Percentiles rank a stretch among this genome's conserved stretches.
Conservation (phyloP, 129 eudicot genomes). For the Smallanthus sonchifolius region DNA sequence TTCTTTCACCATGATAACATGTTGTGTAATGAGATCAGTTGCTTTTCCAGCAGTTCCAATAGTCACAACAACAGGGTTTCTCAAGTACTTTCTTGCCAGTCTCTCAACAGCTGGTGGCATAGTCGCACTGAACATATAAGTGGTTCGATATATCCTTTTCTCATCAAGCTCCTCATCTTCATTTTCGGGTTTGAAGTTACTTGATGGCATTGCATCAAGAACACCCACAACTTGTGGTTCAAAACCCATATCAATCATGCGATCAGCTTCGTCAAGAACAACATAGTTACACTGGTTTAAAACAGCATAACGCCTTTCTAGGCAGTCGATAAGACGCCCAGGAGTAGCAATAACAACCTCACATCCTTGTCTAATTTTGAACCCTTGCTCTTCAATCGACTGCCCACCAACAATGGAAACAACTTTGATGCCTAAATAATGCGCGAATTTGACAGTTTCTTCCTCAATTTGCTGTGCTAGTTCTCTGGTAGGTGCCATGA, state of each 20-base stretch:
- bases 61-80: slow-evolving; percentile 59
- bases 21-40: slow-evolving; percentile 55
- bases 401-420: slow-evolving; percentile 63
- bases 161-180: slow-evolving; percentile 70
- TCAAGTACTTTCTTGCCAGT: slow-evolving; percentile 51
- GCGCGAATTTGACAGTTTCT: slow-evolving; percentile 57
- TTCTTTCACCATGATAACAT: slow-evolving; percentile 55
- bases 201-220: slow-evolving; percentile 63
- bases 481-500: slow-evolving; percentile 58
- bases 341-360: slow-evolving; percentile 65
- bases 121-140: slow-evolving; percentile 63
- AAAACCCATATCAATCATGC: slow-evolving; percentile 66
- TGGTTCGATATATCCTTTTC: slow-evolving; percentile 50
- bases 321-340: slow-evolving; percentile 51
- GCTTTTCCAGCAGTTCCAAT: slow-evolving; percentile 62
- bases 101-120: slow-evolving; percentile 62
- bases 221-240: slow-evolving; percentile 57
- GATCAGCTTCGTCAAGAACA: slow-evolving; percentile 62
- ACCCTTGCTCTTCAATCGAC: slow-evolving; percentile 64
- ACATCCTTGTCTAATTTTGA: slow-evolving; percentile 57
- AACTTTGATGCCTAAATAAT: slow-evolving; percentile 50
- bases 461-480: slow-evolving; percentile 66
- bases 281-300: slow-evolving; percentile 59
- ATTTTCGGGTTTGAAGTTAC: slow-evolving; percentile 56
- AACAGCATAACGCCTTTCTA: slow-evolving; percentile 50